Evolutionary conservation across 768 basidiomycete genomes (phyloP).

Genomic region (Pisolithus microcarpus): DNA sequence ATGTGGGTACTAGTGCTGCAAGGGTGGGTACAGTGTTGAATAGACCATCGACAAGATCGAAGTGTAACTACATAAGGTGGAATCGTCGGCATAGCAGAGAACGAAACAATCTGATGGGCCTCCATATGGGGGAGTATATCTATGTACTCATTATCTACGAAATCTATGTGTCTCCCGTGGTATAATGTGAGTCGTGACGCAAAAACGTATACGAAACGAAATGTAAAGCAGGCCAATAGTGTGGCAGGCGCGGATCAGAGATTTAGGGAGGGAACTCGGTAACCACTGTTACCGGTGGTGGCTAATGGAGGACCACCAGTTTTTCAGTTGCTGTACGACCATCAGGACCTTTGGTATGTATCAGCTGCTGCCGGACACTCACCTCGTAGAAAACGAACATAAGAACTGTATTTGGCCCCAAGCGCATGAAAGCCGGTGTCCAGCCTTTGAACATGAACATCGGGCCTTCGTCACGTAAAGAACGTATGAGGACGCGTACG

Average conservation of each 20-base stretch:
- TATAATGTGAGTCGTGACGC: not conserved
- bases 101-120: not conserved
- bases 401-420: conserved; percentile 78
- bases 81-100: no score
- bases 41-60: not conserved
- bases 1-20: no score
- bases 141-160: not conserved
- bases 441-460: conserved; percentile 82
- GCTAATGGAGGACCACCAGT: conserved; percentile 37
- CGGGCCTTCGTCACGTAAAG: conserved; percentile 66
- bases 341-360: conserved; percentile 1
- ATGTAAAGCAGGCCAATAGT: not conserved
- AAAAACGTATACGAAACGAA: not conserved
- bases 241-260: no score
- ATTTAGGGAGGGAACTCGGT: no score
- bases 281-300: not conserved
- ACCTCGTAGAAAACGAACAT: conserved; percentile 86
- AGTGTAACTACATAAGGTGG: no score
- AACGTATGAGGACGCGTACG: conserved; percentile 46
- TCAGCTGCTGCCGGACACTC: conserved; percentile 10
- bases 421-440: conserved; percentile 80
- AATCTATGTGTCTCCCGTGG: not conserved
- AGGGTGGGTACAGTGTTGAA: not conserved
- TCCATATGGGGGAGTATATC: not conserved
- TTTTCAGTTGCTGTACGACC: conserved; percentile 58